Base-by-base conservation (phyloP, 2,329 filamentous ascomycete genomes). In the Cryphonectria radicalis region DNA sequence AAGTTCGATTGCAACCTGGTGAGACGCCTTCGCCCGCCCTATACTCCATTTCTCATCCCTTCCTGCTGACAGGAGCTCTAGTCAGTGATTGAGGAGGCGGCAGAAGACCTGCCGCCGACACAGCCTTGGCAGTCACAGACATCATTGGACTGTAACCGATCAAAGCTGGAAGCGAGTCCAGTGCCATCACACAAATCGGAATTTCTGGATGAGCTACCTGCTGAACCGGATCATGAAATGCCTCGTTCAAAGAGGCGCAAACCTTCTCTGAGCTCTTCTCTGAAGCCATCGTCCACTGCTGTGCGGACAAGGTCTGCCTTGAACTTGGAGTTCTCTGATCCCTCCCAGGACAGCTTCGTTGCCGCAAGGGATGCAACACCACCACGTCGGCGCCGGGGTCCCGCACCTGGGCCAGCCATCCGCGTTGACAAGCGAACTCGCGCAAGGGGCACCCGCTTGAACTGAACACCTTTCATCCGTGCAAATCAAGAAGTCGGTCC, bases 21-120 rank as follows among this genome's bases (percentile, higher is more conserved):
- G 35, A 68, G 59, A n/a, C 32, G 35, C 17, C 43, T n/a, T 55
- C 4, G 6, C 35, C 35, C 0, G 14, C 22, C 35, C 17, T 32
- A 11, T 19, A 10, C 40, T 17, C 2, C 13, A 8, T 2, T 22
- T 46, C 25, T n/a, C 19, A 14, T n/a, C 17, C n/a, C n/a, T 25
- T n/a, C 22, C 22, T 13, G 32, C 46, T 37, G 11, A 64, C 17
- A 53, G 22, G 25, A 42, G n/a, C 10, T 37, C 13, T 13, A 69
- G 67, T 57, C 64, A 8, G 53, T 70, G 35, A 69, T 69, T 28
- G 67, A 69, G 22, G 67, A 72, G 42, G 28, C 35, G 1, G 25
- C 63, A n/a, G 70, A 70, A 22, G 63, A 70, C 2, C 57, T 72
- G 14, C 67, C 70, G 3, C 59, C 70, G 22, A 72, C 70, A 28